Base-by-base conservation (phyloP, 2,329 filamentous ascomycete genomes). In the Trichoderma gracile region DNA sequence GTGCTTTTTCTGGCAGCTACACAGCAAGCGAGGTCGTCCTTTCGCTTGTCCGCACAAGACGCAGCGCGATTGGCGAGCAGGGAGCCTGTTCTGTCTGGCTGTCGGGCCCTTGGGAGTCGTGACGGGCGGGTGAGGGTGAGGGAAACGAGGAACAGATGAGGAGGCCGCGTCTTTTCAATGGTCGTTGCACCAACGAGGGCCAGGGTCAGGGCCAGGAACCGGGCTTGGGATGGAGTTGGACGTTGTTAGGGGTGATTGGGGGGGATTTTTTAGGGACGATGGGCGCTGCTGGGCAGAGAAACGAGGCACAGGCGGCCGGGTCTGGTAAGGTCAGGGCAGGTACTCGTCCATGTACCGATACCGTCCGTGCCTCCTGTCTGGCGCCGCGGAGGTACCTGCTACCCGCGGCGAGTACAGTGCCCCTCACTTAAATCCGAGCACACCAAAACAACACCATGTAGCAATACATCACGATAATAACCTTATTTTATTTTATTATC, bases 141-240 rank as follows among this genome's bases (percentile, higher is more conserved):
- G 65, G 68, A 67, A 65, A 67, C 67, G 69, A 71, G 68, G 70
- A 71, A 70, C 68, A 71, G 69, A 71, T 69, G 74, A 71, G 75
- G 76, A 75, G 75, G 68, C 73, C 72, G 72, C 71, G 75, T 73
- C 72, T 78, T 79, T 78, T 79, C 71, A 78, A 79, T 78, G 75
- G 65, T 43, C 65, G 60, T 49, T 52, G 61, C 49, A 57, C 60
- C 61, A 59, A 53, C 55, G 49, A 47, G 33, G 63, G 17, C 53
- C 30, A 64, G 33, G 63, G 17, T 43, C 30, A 64, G 61, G 67
- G 63, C 68, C 67, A 67, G 66, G 68, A 68, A 70, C 69, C 68
- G 69, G 50, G 55, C 60, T 65, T 63, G 67, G 66, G 71, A 69
- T 70, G 70, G 69, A 72, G 71, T 69, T 69, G 67, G 67, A 73